Evolutionary conservation across 2,329 filamentous ascomycete species (phyloP).

Genomic region (Neurospora crassa): DNA sequence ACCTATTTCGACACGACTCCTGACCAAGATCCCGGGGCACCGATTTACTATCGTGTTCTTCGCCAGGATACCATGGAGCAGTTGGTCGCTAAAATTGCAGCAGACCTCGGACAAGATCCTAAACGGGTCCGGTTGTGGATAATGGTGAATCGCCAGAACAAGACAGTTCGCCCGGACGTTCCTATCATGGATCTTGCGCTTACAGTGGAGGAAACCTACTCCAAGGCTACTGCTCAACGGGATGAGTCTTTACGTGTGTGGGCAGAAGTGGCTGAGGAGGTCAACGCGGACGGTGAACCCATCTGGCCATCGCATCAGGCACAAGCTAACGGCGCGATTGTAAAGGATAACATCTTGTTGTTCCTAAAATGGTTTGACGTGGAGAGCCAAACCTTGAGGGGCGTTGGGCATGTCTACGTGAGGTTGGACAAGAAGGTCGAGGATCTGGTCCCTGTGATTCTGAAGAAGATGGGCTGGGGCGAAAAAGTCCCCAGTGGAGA

Average conservation of each 20-base stretch:
- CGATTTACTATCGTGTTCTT: conserved; percentile 63
- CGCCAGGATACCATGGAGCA: conserved; percentile 68
- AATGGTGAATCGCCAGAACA: conserved; percentile 98
- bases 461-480: conserved; percentile 79
- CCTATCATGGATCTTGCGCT: conserved; percentile 70
- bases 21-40: conserved; percentile 52
- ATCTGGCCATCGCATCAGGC: conserved; percentile 59
- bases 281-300: conserved; percentile 57
- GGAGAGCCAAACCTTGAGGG: conserved; percentile 62
- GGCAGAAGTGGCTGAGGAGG: conserved; percentile 67
- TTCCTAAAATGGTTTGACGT: conserved; percentile 91
- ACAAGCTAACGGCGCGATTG: conserved; percentile 45
- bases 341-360: conserved; percentile 63
- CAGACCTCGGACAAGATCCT: conserved; percentile 58
- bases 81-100: conserved; percentile 60
- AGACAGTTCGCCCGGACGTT: conserved; percentile 84
- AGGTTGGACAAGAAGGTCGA: conserved; percentile 79
- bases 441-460: conserved; percentile 69
- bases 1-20: conserved; percentile 55
- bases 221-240: conserved; percentile 45
- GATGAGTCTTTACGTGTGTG: conserved; percentile 73
- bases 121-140: conserved; percentile 77
- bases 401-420: conserved; percentile 79
- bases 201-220: conserved; percentile 62
- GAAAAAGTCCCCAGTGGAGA: conserved; percentile 57